Conservation (phyloP, 148 eudicot genomes). For the Tetragonia tetragonoides region DNA sequence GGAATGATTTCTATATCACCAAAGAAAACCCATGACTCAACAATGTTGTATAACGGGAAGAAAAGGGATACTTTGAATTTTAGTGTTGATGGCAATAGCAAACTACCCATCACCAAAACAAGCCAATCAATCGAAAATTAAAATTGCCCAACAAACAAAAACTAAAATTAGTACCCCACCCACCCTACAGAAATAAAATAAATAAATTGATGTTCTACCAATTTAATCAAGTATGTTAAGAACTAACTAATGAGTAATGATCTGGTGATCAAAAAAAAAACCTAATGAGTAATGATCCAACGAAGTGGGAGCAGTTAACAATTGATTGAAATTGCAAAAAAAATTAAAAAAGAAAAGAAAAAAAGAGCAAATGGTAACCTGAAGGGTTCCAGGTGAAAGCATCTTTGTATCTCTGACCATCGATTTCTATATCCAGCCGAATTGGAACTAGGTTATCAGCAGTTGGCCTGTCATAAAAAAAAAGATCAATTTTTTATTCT, state of each 20-base stretch:
- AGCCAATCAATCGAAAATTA: background rate
- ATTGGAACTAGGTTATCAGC: constrained; percentile 84
- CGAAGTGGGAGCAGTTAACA: background rate
- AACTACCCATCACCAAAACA: background rate
- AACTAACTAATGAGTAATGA: background rate
- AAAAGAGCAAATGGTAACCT: constrained; percentile 31
- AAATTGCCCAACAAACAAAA: no score
- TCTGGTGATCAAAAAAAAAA: no score
- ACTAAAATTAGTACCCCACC: no score
- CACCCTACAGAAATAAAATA: no score
- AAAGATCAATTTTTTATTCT: background rate
- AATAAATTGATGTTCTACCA: background rate
- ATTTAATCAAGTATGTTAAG: background rate
- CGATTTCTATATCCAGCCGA: constrained; percentile 80
- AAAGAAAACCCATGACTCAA: background rate
- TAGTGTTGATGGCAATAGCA: background rate
- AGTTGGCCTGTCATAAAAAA: constrained; percentile 55
- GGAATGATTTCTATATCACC: background rate
- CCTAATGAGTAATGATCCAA: background rate
- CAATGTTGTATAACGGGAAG: background rate
- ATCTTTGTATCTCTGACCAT: constrained; percentile 83
- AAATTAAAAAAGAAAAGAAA: background rate
- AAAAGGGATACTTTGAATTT: background rate
- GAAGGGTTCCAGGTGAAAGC: constrained; percentile 91
- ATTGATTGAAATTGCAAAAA: background rate